Evolutionary conservation across 139 green algal genomes (phyloP).

Genomic region (Asterochloris sp.): DNA sequence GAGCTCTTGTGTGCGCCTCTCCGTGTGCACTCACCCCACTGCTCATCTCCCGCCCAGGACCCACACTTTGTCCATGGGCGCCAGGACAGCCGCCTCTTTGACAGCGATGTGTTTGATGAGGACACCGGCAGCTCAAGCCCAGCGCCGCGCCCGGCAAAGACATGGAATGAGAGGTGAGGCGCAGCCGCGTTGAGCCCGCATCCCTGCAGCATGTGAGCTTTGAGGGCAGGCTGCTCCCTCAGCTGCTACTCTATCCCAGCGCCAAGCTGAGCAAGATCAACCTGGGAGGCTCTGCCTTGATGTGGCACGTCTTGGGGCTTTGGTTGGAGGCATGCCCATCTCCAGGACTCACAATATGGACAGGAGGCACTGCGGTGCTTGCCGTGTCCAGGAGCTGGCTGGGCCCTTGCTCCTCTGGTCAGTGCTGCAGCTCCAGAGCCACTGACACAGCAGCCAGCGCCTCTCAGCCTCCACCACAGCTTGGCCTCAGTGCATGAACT

Average conservation of each 20-base stretch:
- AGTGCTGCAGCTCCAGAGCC: too few relatives aligned
- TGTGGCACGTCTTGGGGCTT: background rate
- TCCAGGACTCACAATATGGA: background rate
- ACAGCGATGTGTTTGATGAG: background rate
- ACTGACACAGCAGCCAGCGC: too few relatives aligned
- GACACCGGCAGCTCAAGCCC: background rate
- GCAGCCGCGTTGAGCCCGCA: too few relatives aligned
- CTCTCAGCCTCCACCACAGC: too few relatives aligned
- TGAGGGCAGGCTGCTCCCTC: background rate
- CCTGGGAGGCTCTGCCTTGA: background rate
- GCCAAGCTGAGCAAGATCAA: background rate
- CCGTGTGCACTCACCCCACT: background rate
- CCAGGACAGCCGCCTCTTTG: background rate
- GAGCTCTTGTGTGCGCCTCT: background rate
- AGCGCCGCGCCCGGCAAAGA: background rate
- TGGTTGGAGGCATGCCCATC: background rate
- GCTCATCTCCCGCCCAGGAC: background rate
- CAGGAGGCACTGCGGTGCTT: too few relatives aligned
- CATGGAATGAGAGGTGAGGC: slow-evolving; percentile 10
- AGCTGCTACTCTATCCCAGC: background rate
- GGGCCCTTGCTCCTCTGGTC: too few relatives aligned
- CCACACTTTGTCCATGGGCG: background rate
- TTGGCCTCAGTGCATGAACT: too few relatives aligned
- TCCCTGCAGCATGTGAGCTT: background rate
- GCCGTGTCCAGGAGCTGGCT: too few relatives aligned